Evolutionary conservation across 2,329 filamentous ascomycete species (phyloP).

Genomic region (Alternaria rosae): DNA sequence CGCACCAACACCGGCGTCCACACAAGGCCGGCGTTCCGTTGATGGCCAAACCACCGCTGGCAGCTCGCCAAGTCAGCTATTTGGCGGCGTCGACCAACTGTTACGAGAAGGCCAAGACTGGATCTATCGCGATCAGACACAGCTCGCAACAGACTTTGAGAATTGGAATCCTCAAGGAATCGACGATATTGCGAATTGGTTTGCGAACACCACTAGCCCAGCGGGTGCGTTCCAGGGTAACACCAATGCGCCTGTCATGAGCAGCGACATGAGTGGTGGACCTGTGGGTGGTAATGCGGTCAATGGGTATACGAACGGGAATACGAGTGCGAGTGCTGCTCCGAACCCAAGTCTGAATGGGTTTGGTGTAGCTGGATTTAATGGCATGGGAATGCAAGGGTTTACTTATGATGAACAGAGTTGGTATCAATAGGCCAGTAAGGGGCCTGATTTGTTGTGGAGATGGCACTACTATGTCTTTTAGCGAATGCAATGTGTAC

Average conservation of each 20-base stretch:
- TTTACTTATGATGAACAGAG: slow-evolving; percentile 37
- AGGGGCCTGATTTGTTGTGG: not conserved
- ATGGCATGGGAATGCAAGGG: slow-evolving; percentile 23
- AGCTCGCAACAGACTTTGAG: slow-evolving; percentile 67
- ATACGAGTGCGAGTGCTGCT: slow-evolving; percentile 15
- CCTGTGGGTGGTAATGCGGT: slow-evolving; percentile 21
- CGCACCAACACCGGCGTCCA: slow-evolving; percentile 34
- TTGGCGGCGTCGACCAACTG: slow-evolving; percentile 67
- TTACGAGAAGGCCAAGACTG: slow-evolving; percentile 69
- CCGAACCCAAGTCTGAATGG: slow-evolving; percentile 7
- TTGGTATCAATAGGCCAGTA: slow-evolving; percentile 28
- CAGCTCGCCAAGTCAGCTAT: slow-evolving; percentile 60
- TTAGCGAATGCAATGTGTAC: not conserved
- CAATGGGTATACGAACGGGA: slow-evolving; percentile 20
- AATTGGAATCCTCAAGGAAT: slow-evolving; percentile 60
- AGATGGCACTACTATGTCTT: not conserved
- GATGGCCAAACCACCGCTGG: slow-evolving; percentile 39
- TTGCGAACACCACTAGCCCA: slow-evolving; percentile 29
- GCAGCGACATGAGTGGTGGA: slow-evolving; percentile 25
- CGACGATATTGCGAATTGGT: slow-evolving; percentile 44
- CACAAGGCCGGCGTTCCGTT: slow-evolving; percentile 34
- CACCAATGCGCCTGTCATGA: not conserved
- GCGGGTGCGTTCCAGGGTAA: slow-evolving; percentile 9
- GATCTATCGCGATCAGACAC: slow-evolving; percentile 69
- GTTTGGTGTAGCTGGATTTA: slow-evolving; percentile 8